Conservation (phyloP, 805 yeast genomes). For the Saccharomycopsis sp. region DNA sequence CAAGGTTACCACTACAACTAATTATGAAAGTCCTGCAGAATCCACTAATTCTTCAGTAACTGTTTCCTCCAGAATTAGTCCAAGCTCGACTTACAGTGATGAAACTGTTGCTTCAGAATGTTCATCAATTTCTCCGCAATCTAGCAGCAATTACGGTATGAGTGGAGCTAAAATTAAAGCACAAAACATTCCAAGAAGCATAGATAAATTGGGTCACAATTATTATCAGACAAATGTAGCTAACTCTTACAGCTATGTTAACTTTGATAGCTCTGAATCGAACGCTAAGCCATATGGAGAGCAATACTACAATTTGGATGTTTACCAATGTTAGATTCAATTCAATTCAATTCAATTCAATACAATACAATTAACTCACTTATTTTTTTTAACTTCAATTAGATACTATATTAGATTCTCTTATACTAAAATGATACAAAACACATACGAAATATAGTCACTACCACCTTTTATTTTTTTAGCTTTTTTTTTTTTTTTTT, state of each 20-base stretch:
- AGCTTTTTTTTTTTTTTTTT: too few relatives aligned
- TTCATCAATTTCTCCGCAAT: constrained; percentile 12
- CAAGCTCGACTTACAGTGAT: constrained; percentile 14
- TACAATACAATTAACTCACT: too few relatives aligned
- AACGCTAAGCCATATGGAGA: constrained; percentile 4
- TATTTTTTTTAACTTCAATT: too few relatives aligned
- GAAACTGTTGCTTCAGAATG: not conserved
- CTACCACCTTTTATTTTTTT: too few relatives aligned
- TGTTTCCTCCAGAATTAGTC: constrained; percentile 6
- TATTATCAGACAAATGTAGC: constrained; percentile 4
- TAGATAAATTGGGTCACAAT: constrained; percentile 4
- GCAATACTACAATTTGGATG: constrained; percentile 19
- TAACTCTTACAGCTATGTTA: constrained; percentile 14
- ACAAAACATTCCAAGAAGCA: constrained; percentile 11
- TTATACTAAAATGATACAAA: too few relatives aligned
- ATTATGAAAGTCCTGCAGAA: not conserved
- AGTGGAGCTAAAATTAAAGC: constrained; percentile 3
- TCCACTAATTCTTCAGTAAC: not conserved
- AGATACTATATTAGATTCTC: too few relatives aligned
- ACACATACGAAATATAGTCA: too few relatives aligned
- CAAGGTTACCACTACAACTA: not conserved
- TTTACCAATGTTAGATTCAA: constrained; percentile 10
- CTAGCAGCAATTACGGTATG: constrained; percentile 12
- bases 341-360: not conserved
- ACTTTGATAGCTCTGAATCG: constrained; percentile 4